phyloP scores from a whole-genome alignment of 495 filamentous ascomycete genomes.

The Paragyromitra xinjiangensis region DNA sequence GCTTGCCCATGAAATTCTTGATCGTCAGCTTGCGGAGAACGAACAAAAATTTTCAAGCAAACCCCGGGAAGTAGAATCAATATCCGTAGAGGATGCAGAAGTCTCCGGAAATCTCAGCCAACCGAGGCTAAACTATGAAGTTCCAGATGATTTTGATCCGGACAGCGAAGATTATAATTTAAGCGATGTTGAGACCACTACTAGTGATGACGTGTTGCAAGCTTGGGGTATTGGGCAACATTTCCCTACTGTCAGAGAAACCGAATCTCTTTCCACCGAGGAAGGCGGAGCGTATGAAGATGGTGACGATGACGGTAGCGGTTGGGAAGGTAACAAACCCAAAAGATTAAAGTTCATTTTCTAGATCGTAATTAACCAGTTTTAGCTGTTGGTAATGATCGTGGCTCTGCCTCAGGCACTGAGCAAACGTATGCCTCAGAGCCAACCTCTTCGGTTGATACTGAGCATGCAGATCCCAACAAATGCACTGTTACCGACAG shows the following conservation, averaged over 20 bases:
- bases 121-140: background rate
- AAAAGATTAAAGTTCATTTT: background rate
- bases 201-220: constrained; percentile 25
- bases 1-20: constrained; percentile 15
- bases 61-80: background rate
- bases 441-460: background rate
- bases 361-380: background rate
- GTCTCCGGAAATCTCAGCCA: background rate
- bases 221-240: constrained; percentile 31
- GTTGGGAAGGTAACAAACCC: constrained; percentile 35
- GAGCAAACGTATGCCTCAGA: background rate
- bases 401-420: background rate
- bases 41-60: background rate
- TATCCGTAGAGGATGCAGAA: background rate
- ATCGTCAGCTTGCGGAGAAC: background rate
- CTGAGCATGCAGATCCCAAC: background rate
- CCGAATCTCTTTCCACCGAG: background rate
- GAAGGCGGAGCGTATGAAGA: constrained; percentile 15
- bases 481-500: background rate
- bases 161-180: constrained; percentile 17
- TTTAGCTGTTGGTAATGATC: background rate
- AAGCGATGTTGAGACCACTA: constrained; percentile 33
- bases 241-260: background rate
- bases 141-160: constrained; percentile 40
- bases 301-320: constrained; percentile 9